A percentile compares a stretch with the other conserved stretches of the same genome.
These are phyloP conservation scores for Pachysandra terminalis DNA, from an alignment of 164 flowering plant genomes.

Conservation along the genomic window DNA sequence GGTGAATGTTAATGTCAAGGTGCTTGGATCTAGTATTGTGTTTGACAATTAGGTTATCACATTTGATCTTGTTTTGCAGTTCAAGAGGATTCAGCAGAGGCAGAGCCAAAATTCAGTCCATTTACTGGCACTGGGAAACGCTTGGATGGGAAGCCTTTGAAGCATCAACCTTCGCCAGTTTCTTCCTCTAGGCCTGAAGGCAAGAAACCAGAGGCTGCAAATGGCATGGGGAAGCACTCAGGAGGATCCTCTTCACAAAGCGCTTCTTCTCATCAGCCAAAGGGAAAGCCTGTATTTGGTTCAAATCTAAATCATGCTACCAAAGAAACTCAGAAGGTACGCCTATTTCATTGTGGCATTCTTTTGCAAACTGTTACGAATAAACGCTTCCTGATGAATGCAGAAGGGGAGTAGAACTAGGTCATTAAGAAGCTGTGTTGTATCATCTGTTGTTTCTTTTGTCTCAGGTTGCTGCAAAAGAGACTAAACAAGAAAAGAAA, in stretches of 20 bases:
- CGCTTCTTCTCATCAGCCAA: conserved; percentile 45
- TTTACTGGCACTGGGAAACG: conserved; percentile 80
- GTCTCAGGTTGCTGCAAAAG: conserved; percentile 19
- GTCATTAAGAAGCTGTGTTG: background rate
- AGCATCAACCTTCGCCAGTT: conserved; percentile 34
- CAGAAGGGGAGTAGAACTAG: background rate
- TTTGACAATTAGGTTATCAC: background rate
- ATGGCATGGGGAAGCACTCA: conserved; percentile 33
- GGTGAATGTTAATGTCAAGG: background rate
- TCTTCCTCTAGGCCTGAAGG: conserved; percentile 45
- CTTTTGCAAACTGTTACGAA: background rate
- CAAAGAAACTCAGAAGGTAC: conserved; percentile 50
- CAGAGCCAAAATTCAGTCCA: conserved; percentile 75
- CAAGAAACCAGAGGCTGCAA: conserved; percentile 34
- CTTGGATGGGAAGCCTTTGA: conserved; percentile 81
- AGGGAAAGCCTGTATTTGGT: conserved; percentile 95
- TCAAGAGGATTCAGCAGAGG: conserved; percentile 47
- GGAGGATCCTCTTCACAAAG: conserved; percentile 48
- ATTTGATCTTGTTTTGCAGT: conserved; percentile 27
- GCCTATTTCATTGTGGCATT: background rate
- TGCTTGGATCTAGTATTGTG: background rate
- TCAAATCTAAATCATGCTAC: conserved; percentile 47
- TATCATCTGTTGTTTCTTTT: background rate
- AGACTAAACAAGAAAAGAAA: conserved; percentile 45
- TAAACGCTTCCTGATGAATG: background rate